Base-by-base conservation (phyloP, 768 basidiomycete species). In the Xanthoconium purpureum region DNA sequence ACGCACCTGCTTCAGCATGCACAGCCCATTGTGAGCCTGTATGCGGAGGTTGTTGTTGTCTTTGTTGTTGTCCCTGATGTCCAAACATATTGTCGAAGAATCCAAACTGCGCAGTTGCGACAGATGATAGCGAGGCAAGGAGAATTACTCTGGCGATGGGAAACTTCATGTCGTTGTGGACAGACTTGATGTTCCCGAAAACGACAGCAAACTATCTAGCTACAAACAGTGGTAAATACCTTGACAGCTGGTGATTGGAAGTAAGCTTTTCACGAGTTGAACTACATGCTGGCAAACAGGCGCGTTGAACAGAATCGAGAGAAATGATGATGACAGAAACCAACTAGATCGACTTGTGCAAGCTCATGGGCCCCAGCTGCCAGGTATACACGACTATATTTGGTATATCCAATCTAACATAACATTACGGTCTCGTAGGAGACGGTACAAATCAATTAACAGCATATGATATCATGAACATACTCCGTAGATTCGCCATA, bases 1-100 rank as follows among this genome's bases (percentile, higher is more conserved):
- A 71, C 80, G 15, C 61, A 89, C 89, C 83, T 62, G 76, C 77
- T 33, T 90, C 87, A 30, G 82, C 77, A 48, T 88, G 85, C 0
- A 82, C 75, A 30, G 78, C 77, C 83, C 87, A 89, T 63, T 89
- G 87, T 3, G 80, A 79, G 17, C 79, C 80, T 42, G 77, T 69
- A 24, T 79, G 54, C 13, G 59, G 35, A 18, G 55, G 78, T 49
- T 80, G 81, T 39, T 85, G 84, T 18, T 82, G 79, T 28, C 37
- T 29, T 51, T 85, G 82, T 13, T 86, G 84, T 37, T 73, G 72
- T 24, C 48, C 59, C 38, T 82, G 81, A 24, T 80, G 76, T 35
- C 83, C 82, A 63, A 89, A 91, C 82, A 91, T 85, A 40, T 86
- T 83, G 58, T 87, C 84, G 64, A 92, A 92, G 71, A 90, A 88